Conservation (phyloP, 441 rosid species). For the Arabidopsis hybrid region DNA sequence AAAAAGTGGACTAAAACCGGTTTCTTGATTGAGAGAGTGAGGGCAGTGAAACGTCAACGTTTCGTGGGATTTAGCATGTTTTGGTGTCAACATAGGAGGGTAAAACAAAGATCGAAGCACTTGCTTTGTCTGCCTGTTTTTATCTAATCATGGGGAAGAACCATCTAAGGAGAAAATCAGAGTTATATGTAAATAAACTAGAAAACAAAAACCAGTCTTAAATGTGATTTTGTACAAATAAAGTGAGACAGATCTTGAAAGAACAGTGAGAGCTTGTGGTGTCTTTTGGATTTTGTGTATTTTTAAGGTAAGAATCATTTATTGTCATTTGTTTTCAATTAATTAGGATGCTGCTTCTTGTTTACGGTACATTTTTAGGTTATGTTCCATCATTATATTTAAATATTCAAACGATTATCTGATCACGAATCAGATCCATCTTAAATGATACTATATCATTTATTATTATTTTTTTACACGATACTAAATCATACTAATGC, state of each 20-base stretch:
- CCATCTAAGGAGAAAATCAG: neutral
- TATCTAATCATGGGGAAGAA: conserved; percentile 43
- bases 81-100: conserved; percentile 38
- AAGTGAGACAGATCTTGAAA: conserved; percentile 39
- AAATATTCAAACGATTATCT: conserved; percentile 1
- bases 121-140: conserved; percentile 43
- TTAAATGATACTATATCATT: no score
- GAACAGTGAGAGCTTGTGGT: conserved; percentile 32
- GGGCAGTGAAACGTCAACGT: conserved; percentile 37
- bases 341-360: conserved; percentile 1
- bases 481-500: no score
- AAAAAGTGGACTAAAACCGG: conserved; percentile 10
- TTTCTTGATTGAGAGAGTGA: conserved; percentile 37
- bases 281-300: conserved; percentile 28
- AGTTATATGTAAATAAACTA: neutral
- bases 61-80: conserved; percentile 38
- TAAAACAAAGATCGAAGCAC: conserved; percentile 43
- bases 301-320: conserved; percentile 29
- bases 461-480: no score
- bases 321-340: neutral
- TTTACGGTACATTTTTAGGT: neutral
- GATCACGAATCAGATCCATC: neutral
- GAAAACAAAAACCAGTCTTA: conserved; percentile 27
- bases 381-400: neutral
- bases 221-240: conserved; percentile 42